Evolutionary conservation across 768 basidiomycete genomes (phyloP).

Genomic region (Hericium coralloides): DNA sequence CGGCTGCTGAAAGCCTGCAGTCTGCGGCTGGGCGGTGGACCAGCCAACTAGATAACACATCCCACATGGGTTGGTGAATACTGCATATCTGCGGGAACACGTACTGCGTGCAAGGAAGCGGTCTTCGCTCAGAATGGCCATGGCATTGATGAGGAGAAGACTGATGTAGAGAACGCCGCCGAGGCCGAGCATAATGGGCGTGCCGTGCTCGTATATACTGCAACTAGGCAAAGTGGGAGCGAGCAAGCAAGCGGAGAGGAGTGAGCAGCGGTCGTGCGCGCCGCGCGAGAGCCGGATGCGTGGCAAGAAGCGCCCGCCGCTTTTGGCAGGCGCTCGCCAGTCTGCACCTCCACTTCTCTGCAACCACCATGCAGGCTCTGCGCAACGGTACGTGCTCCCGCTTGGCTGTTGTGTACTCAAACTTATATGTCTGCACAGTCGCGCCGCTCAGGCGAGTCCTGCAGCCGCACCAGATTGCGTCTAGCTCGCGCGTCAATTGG

Average conservation of each 20-base stretch:
- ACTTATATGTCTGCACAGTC: neutral
- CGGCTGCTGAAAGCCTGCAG: conserved; percentile 51
- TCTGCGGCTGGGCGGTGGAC: conserved; percentile 62
- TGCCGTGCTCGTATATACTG: neutral
- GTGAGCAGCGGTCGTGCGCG: too few relatives aligned
- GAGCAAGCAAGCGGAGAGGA: too few relatives aligned
- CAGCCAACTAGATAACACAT: conserved; percentile 63
- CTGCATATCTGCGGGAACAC: conserved; percentile 24
- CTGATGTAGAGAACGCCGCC: conserved; percentile 79
- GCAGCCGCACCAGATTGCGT: conserved; percentile 1
- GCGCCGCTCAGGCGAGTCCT: neutral
- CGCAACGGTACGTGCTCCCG: conserved; percentile 3
- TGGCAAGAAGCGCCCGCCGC: neutral
- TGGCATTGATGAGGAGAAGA: conserved; percentile 85
- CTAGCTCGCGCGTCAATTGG: conserved; percentile 2
- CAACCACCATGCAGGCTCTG: conserved; percentile 1
- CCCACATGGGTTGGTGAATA: neutral
- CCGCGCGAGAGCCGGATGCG: neutral
- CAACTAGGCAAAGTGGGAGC: too few relatives aligned
- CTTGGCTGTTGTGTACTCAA: neutral
- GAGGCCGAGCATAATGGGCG: conserved; percentile 40
- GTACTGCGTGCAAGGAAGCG: conserved; percentile 88
- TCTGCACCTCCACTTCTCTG: neutral
- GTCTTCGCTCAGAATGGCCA: conserved; percentile 94
- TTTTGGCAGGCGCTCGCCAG: conserved; percentile 3